phyloP scores from a whole-genome alignment of 805 yeast genomes.

The Maudiozyma bulderi region DNA sequence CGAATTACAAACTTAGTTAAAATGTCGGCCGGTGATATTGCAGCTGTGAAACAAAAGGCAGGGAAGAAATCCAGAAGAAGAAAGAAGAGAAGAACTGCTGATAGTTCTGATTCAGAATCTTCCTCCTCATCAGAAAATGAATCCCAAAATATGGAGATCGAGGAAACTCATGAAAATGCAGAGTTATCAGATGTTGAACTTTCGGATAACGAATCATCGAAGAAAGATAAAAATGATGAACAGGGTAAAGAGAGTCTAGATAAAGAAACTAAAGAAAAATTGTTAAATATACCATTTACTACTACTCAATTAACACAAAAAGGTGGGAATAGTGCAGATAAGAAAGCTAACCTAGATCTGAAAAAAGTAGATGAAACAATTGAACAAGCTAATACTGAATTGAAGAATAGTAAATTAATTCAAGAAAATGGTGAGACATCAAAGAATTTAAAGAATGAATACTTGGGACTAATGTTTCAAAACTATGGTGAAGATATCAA shows the following conservation, averaged over 20 bases:
- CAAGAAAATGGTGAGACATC: neutral
- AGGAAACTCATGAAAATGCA: constrained; percentile 11
- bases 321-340: constrained; percentile 2
- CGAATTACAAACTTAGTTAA: neutral
- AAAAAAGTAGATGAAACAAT: constrained; percentile 24
- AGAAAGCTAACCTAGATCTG: constrained; percentile 21
- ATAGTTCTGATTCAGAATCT: constrained; percentile 43
- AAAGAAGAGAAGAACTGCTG: constrained; percentile 79
- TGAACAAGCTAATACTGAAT: constrained; percentile 18
- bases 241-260: constrained; percentile 11
- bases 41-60: constrained; percentile 10
- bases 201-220: constrained; percentile 9
- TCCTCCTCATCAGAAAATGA: constrained; percentile 32
- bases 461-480: constrained; percentile 44
- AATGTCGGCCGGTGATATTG: constrained; percentile 21
- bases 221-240: neutral
- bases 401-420: neutral
- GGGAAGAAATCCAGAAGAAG: constrained; percentile 41
- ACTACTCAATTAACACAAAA: constrained; percentile 29
- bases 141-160: constrained; percentile 5
- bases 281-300: constrained; percentile 25
- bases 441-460: constrained; percentile 35
- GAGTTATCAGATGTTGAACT: constrained; percentile 28
- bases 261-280: constrained; percentile 13
- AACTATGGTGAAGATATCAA: constrained; percentile 55